phyloP scores from a whole-genome alignment of 768 basidiomycete species.

The Podaxis carcinomalis region DNA sequence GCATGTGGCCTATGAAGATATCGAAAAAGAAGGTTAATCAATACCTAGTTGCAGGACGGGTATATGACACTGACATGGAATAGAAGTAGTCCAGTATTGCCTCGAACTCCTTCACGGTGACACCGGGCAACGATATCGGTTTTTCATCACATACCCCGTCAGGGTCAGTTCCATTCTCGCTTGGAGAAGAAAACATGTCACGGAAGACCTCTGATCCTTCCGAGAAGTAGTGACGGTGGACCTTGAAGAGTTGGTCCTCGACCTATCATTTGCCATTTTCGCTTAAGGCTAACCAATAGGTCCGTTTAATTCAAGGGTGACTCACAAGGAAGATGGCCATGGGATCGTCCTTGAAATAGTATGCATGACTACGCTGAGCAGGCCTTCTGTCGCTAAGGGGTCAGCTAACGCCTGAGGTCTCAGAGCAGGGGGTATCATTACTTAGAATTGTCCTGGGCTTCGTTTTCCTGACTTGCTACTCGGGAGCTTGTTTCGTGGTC shows the following conservation, averaged over 20 bases:
- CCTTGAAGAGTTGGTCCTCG: slow-evolving; percentile 21
- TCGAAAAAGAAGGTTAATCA: too few species aligned
- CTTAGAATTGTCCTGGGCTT: too few species aligned
- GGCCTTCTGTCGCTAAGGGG: neutral
- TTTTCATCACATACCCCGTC: slow-evolving; percentile 29
- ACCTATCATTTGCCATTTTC: slow-evolving; percentile 21
- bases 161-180: slow-evolving; percentile 13
- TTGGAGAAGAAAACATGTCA: slow-evolving; percentile 28
- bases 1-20: too few species aligned
- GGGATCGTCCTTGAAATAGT: slow-evolving; percentile 18
- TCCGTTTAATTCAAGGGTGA: slow-evolving; percentile 26
- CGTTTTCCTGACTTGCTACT: too few species aligned
- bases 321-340: slow-evolving; percentile 19
- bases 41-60: too few species aligned
- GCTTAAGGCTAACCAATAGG: neutral
- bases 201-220: slow-evolving; percentile 36
- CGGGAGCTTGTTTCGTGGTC: too few species aligned
- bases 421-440: too few species aligned
- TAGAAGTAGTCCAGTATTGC: slow-evolving; percentile 36
- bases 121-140: slow-evolving; percentile 28
- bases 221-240: slow-evolving; percentile 35
- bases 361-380: slow-evolving; percentile 9
- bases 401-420: neutral
- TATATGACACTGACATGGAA: slow-evolving; percentile 24
- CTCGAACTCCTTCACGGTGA: slow-evolving; percentile 31